A percentile compares a stretch with the other conserved stretches of the same genome.
phyloP scores from a whole-genome alignment of 129 eudicot genomes.

The Ambrosia artemisiifolia region DNA sequence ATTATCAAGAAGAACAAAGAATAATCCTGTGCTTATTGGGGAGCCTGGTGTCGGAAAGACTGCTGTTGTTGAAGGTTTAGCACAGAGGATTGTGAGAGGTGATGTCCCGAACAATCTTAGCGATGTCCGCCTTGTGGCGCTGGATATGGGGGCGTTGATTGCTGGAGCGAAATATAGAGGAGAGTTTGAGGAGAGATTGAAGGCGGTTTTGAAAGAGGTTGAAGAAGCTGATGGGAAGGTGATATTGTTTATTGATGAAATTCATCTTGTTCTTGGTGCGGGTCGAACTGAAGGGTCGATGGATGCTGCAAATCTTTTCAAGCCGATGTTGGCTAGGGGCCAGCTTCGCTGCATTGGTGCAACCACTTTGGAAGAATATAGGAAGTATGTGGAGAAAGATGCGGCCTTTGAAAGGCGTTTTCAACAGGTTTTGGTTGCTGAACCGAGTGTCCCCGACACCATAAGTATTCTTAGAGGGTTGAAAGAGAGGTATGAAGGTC shows the following conservation, averaged over 20 bases:
- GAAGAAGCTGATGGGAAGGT: constrained; percentile 97
- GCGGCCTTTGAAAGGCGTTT: constrained; percentile 96
- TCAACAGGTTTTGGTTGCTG: constrained; percentile 95
- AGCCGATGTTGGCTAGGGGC: constrained; percentile 97
- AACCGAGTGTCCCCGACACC: constrained; percentile 81
- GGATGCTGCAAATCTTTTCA: constrained; percentile 93
- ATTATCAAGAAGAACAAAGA: constrained; percentile 82
- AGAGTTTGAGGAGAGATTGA: constrained; percentile 85
- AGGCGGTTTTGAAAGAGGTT: constrained; percentile 84
- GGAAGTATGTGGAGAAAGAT: constrained; percentile 94
- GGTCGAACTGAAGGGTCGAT: constrained; percentile 89
- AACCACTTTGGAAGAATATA: constrained; percentile 82
- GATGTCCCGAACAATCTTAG: constrained; percentile 89
- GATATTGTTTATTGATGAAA: constrained; percentile 79
- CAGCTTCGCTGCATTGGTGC: constrained; percentile 95
- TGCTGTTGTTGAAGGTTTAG: constrained; percentile 93
- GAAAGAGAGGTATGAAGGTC: constrained; percentile 89
- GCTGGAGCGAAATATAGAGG: constrained; percentile 94
- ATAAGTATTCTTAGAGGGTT: constrained; percentile 78
- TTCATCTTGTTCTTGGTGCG: constrained; percentile 86
- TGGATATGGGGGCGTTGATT: constrained; percentile 92
- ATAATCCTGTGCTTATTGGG: constrained; percentile 89
- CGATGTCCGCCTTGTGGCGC: constrained; percentile 77
- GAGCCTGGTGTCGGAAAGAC: constrained; percentile 98
- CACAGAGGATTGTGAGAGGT: constrained; percentile 80